Percentiles rank a stretch among this genome's conserved stretches.
Evolutionary conservation across 768 basidiomycete species (phyloP).

Genomic region (Termitomyces sp.): DNA sequence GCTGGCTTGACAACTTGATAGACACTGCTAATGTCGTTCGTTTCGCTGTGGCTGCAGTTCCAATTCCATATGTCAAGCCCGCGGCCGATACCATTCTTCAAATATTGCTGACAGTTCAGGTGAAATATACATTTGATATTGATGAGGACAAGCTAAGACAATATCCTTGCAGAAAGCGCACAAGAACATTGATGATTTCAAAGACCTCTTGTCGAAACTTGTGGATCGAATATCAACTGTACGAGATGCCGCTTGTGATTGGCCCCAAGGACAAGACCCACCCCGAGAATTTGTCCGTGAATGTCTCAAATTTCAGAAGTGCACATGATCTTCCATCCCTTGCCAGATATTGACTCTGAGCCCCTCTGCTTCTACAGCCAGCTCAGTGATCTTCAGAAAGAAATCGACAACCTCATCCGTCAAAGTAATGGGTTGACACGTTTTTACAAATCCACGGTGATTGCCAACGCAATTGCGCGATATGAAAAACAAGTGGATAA

Average conservation of each 20-base stretch:
- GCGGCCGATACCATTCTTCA: no score
- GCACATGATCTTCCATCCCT: background rate
- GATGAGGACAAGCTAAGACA: no score
- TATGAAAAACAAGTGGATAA: background rate
- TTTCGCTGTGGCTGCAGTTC: no score
- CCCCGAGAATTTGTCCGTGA: background rate
- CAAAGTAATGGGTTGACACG: background rate
- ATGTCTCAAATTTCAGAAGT: background rate
- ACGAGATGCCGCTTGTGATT: background rate
- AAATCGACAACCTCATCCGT: background rate
- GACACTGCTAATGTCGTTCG: no score
- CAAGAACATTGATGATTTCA: no score
- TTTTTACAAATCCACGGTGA: background rate
- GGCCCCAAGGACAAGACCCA: background rate
- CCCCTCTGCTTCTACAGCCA: background rate
- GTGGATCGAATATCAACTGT: no score
- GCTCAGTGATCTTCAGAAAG: background rate
- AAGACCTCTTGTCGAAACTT: no score
- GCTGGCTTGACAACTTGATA: no score
- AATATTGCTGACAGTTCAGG: no score
- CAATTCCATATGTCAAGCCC: no score
- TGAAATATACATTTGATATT: no score
- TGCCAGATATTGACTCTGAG: background rate
- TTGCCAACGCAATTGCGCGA: background rate
- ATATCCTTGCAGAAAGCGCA: no score